phyloP scores from a whole-genome alignment of 192 early-diverging fungal species.

The Phycomyces nitens region DNA sequence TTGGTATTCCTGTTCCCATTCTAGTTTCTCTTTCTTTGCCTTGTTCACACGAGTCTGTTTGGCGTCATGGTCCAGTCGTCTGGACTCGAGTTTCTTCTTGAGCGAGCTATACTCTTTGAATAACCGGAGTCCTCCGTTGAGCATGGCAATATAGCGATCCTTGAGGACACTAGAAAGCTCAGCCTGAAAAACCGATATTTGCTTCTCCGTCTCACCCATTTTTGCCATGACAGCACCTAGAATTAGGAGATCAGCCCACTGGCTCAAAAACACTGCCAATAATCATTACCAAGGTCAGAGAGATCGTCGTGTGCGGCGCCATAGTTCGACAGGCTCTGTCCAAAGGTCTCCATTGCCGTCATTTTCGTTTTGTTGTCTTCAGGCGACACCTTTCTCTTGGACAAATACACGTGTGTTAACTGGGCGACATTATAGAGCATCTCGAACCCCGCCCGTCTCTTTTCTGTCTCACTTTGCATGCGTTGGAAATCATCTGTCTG shows the following conservation, averaged over 20 bases:
- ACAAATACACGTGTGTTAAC: conserved; percentile 42
- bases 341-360: conserved; percentile 61
- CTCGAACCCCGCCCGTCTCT: conserved; percentile 59
- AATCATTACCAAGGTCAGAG: conserved; percentile 35
- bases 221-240: conserved; percentile 49
- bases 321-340: conserved; percentile 57
- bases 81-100: conserved; percentile 83
- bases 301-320: conserved; percentile 45
- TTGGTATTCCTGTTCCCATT: conserved; percentile 86
- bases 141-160: conserved; percentile 30
- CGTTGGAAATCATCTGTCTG: conserved; percentile 81
- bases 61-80: conserved; percentile 90
- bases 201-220: conserved; percentile 44
- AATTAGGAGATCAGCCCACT: background rate
- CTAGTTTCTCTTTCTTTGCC: conserved; percentile 86
- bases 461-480: conserved; percentile 71
- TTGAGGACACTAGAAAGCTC: conserved; percentile 39
- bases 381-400: conserved; percentile 65
- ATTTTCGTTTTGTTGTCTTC: conserved; percentile 61
- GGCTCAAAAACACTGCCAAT: background rate
- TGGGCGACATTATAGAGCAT: conserved; percentile 54
- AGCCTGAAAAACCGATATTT: conserved; percentile 44
- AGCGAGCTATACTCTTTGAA: conserved; percentile 55
- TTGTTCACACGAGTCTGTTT: conserved; percentile 87
- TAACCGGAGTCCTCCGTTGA: conserved; percentile 45